These are phyloP conservation scores for Fraxinus pennsylvanica DNA, from an alignment of 257 asterid species.

Conservation along the genomic window DNA sequence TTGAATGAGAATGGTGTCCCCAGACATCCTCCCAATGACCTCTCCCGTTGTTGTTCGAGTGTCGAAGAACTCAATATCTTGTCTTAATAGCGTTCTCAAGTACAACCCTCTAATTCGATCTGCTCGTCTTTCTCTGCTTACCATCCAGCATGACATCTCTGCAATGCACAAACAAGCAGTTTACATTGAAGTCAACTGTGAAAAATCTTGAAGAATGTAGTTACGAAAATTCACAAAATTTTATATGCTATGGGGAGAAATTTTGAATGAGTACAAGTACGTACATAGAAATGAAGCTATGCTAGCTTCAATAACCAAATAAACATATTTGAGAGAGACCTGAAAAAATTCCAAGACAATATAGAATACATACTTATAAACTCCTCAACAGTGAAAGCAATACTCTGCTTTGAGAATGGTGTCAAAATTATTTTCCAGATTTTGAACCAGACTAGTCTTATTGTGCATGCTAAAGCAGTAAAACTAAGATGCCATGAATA, in stretches of 20 bases:
- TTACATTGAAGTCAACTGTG: too few species aligned
- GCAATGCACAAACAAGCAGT: constrained; percentile 1
- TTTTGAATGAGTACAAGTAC: background rate
- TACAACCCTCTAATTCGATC: constrained; percentile 51
- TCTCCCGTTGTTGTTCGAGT: constrained; percentile 52
- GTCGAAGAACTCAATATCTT: constrained; percentile 57
- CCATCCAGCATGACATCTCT: constrained; percentile 61
- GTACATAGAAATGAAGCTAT: constrained; percentile 42
- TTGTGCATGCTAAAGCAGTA: too few species aligned
- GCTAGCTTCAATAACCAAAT: constrained; percentile 38
- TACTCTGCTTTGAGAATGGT: too few species aligned
- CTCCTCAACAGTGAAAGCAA: too few species aligned
- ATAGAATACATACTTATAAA: too few species aligned
- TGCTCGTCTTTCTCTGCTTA: constrained; percentile 56
- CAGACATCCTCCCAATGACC: constrained; percentile 50
- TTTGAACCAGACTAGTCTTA: too few species aligned
- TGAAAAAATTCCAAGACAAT: constrained; percentile 25
- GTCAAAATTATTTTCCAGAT: too few species aligned
- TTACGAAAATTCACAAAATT: background rate
- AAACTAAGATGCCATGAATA: too few species aligned
- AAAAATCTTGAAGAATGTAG: background rate
- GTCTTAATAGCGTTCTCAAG: constrained; percentile 48
- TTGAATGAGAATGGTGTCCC: constrained; percentile 46
- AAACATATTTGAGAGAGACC: constrained; percentile 43
- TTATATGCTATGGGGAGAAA: too few species aligned